Evolutionary conservation across 495 filamentous ascomycete genomes (phyloP).

Genomic region (Schizothecium vesticola): DNA sequence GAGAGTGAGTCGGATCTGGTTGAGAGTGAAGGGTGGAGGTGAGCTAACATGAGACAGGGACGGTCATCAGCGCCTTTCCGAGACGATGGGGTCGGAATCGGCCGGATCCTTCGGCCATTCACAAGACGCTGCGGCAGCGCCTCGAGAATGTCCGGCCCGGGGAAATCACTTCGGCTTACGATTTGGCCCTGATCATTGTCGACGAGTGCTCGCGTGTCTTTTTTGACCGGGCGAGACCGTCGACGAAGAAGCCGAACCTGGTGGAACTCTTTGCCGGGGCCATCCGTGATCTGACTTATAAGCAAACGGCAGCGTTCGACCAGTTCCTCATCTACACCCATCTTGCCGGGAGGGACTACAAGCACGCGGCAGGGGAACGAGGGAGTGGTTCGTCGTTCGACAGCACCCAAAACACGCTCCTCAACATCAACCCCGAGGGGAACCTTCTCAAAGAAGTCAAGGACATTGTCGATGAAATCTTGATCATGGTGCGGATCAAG

Average conservation of each 20-base stretch:
- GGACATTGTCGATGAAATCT: constrained; percentile 67
- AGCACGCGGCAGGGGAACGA: constrained; percentile 5
- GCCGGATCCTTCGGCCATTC: constrained; percentile 57
- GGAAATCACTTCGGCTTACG: constrained; percentile 58
- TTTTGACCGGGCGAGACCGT: constrained; percentile 48
- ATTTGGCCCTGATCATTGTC: constrained; percentile 57
- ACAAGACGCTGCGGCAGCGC: constrained; percentile 47
- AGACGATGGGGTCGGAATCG: constrained; percentile 59
- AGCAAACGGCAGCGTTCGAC: constrained; percentile 31
- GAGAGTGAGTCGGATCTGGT: constrained; percentile 16
- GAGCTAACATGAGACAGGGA: constrained; percentile 21
- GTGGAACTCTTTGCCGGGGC: constrained; percentile 61
- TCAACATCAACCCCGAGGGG: constrained; percentile 66
- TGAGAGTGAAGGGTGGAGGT: too few relatives aligned
- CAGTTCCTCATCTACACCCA: constrained; percentile 32
- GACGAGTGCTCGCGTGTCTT: constrained; percentile 58
- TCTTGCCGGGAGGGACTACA: constrained; percentile 23
- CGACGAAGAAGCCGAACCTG: constrained; percentile 48
- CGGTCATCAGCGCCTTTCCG: constrained; percentile 60
- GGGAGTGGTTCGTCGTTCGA: constrained; percentile 25
- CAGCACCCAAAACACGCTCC: constrained; percentile 48
- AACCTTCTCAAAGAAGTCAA: constrained; percentile 61
- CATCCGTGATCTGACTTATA: constrained; percentile 49
- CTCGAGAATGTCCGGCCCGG: constrained; percentile 35
- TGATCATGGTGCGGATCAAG: constrained; percentile 64